These are phyloP conservation scores for Xylariales sp. DNA, from an alignment of 2,329 filamentous ascomycete species.

Conservation along the genomic window DNA sequence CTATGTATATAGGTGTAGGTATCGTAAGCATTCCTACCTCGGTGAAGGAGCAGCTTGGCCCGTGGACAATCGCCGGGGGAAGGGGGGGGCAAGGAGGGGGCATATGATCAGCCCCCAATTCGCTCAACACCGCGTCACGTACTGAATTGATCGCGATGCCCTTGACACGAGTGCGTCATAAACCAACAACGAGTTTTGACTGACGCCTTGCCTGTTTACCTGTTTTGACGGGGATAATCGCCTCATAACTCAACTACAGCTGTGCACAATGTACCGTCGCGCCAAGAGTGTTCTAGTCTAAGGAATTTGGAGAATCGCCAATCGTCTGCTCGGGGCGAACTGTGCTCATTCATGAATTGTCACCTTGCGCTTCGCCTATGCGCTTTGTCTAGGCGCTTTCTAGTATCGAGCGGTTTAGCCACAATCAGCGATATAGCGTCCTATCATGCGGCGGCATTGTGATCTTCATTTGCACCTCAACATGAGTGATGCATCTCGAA, in stretches of 20 bases:
- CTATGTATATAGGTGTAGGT: constrained; percentile 13
- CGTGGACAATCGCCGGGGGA: constrained; percentile 19
- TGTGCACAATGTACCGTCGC: constrained; percentile 9
- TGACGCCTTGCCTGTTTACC: constrained; percentile 3
- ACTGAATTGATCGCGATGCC: constrained; percentile 21
- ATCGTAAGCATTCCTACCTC: constrained; percentile 26
- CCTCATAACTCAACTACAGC: constrained; percentile 6
- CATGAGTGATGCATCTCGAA: constrained; percentile 21
- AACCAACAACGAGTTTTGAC: constrained; percentile 13
- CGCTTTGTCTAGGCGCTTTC: constrained; percentile 24
- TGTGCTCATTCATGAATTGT: constrained; percentile 27
- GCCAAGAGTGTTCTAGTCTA: constrained; percentile 25
- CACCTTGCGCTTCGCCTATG: constrained; percentile 31
- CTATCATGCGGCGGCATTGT: constrained; percentile 20
- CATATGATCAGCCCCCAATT: constrained; percentile 27
- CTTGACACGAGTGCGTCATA: constrained; percentile 22
- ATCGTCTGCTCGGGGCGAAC: constrained; percentile 46
- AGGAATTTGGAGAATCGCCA: constrained; percentile 33
- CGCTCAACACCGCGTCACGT: constrained; percentile 31
- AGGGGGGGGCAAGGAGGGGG: not conserved
- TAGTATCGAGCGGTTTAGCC: constrained; percentile 15
- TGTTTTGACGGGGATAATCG: constrained; percentile 5
- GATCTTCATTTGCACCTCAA: constrained; percentile 19
- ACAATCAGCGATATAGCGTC: constrained; percentile 21
- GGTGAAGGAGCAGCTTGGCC: constrained; percentile 29